phyloP scores from a whole-genome alignment of 106 monocot genomes.

The Acanthochlamys bracteata region DNA sequence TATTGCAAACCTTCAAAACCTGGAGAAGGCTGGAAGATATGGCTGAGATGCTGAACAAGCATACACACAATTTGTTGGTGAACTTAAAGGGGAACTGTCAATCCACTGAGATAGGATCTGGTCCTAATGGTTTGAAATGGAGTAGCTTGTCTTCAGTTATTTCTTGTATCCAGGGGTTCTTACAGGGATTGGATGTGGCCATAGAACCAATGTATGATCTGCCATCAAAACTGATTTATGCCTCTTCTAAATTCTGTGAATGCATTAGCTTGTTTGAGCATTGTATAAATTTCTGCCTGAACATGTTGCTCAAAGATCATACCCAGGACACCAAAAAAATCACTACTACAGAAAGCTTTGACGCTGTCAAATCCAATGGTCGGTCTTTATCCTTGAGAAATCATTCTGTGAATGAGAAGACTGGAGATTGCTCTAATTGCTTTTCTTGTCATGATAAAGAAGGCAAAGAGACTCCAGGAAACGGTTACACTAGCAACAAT shows the following conservation, averaged over 20 bases:
- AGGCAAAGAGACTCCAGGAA: slow-evolving; percentile 3
- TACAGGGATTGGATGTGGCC: slow-evolving; percentile 52
- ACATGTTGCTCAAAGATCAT: slow-evolving; percentile 22
- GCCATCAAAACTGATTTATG: slow-evolving; percentile 7
- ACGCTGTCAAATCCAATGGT: too few relatives aligned
- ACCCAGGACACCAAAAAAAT: background rate
- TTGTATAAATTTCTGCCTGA: slow-evolving; percentile 45
- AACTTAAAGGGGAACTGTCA: slow-evolving; percentile 6
- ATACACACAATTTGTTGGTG: slow-evolving; percentile 16
- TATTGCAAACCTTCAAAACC: slow-evolving; percentile 3
- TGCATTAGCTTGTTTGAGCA: slow-evolving; percentile 40
- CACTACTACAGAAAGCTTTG: background rate
- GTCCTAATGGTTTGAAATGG: slow-evolving; percentile 15
- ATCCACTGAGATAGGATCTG: slow-evolving; percentile 19
- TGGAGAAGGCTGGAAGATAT: slow-evolving; percentile 35
- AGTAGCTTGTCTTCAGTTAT: slow-evolving; percentile 33
- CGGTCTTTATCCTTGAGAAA: too few relatives aligned
- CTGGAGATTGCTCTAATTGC: too few relatives aligned
- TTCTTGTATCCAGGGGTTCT: slow-evolving; percentile 73
- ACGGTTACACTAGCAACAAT: background rate
- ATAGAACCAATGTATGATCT: slow-evolving; percentile 18
- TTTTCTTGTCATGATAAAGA: slow-evolving; percentile 13
- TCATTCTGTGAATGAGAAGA: too few relatives aligned
- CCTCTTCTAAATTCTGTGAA: slow-evolving; percentile 29
- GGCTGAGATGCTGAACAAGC: slow-evolving; percentile 29